Percentiles rank a stretch among this genome's conserved stretches.
phyloP scores from a whole-genome alignment of 495 filamentous ascomycete genomes.

The Cairneyella variabilis region DNA sequence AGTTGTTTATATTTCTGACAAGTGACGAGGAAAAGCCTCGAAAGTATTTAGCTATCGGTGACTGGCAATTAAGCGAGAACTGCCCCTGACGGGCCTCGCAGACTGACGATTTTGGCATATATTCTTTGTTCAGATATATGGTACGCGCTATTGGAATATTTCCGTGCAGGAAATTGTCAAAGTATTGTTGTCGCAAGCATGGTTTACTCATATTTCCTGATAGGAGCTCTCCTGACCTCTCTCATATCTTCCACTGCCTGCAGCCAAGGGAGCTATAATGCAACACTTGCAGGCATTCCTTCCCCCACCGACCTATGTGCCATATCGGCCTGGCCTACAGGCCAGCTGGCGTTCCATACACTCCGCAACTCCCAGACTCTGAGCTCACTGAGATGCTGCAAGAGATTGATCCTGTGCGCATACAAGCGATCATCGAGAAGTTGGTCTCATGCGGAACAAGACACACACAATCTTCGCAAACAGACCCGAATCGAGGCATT shows the following conservation, averaged over 20 bases:
- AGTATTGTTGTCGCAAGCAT: background rate
- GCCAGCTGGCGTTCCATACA: constrained; percentile 28
- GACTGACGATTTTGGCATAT: too few relatives aligned
- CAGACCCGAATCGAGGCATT: constrained; percentile 41
- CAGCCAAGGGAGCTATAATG: background rate
- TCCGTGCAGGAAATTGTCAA: too few relatives aligned
- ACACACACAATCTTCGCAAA: constrained; percentile 47
- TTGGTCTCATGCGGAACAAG: constrained; percentile 49
- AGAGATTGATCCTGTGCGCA: constrained; percentile 35
- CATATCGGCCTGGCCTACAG: constrained; percentile 10
- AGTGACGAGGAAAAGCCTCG: too few relatives aligned
- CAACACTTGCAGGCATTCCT: constrained; percentile 3
- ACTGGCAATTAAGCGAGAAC: too few relatives aligned
- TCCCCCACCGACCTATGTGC: constrained; percentile 14
- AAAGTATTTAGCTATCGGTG: too few relatives aligned
- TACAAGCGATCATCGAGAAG: constrained; percentile 42
- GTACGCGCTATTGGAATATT: too few relatives aligned
- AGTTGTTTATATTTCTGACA: too few relatives aligned
- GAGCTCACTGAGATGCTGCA: constrained; percentile 40
- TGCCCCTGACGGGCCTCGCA: too few relatives aligned
- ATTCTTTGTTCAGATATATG: too few relatives aligned
- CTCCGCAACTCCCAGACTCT: constrained; percentile 41
- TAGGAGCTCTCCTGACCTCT: background rate
- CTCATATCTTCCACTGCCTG: background rate
- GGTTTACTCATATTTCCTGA: background rate